Conservation (phyloP, 495 filamentous ascomycete genomes). For the Rostrohypoxylon terebratum region DNA sequence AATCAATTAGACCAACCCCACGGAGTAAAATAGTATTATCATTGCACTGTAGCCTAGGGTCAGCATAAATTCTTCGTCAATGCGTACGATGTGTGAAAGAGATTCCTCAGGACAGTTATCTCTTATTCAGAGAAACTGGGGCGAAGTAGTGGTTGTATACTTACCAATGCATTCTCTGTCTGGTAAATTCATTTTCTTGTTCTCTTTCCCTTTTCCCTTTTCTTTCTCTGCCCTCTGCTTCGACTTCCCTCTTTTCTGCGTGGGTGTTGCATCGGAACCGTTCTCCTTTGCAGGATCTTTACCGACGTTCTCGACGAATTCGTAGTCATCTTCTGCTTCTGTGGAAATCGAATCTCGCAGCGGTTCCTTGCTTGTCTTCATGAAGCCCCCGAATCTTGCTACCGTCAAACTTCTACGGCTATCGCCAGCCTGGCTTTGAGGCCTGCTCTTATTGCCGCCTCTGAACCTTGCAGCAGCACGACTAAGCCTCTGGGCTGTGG, state of each 20-base stretch:
- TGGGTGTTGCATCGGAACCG: slow-evolving; percentile 54
- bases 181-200: slow-evolving; percentile 56
- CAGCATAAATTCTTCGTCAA: neutral
- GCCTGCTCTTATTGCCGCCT: slow-evolving; percentile 70
- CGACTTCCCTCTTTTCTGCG: slow-evolving; percentile 58
- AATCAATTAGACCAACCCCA: slow-evolving; percentile 43
- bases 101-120: neutral
- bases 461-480: slow-evolving; percentile 70
- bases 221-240: slow-evolving; percentile 57
- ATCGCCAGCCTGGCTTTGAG: slow-evolving; percentile 75
- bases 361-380: slow-evolving; percentile 63
- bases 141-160: slow-evolving; percentile 3
- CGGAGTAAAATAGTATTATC: slow-evolving; percentile 25
- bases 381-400: slow-evolving; percentile 69
- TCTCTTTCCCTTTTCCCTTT: slow-evolving; percentile 56
- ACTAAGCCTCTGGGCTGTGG: slow-evolving; percentile 63
- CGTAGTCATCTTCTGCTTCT: slow-evolving; percentile 53
- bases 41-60: slow-evolving; percentile 37
- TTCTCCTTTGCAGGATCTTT: slow-evolving; percentile 53
- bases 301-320: slow-evolving; percentile 58
- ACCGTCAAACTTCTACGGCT: slow-evolving; percentile 74
- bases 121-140: neutral
- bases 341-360: slow-evolving; percentile 50
- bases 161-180: slow-evolving; percentile 76
- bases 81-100: slow-evolving; percentile 56